A percentile compares a stretch with the other conserved stretches of the same genome.
Conservation (phyloP, 2,329 filamentous ascomycete genomes). For the Elsinoe fawcettii region DNA sequence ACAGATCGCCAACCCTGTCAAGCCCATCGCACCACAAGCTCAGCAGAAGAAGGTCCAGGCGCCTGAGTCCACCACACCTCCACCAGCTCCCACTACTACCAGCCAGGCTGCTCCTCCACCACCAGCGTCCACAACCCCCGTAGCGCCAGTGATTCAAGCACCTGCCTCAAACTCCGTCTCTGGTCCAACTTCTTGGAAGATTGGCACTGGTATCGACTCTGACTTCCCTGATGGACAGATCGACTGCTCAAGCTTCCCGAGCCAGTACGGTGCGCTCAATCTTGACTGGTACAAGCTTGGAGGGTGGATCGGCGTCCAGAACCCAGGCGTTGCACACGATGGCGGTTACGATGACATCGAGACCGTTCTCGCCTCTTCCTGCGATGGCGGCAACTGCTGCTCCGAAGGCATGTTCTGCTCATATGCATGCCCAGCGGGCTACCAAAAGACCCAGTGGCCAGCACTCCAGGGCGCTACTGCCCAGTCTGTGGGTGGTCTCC, state of each 20-base stretch:
- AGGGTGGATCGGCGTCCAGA: constrained; percentile 76
- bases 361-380: constrained; percentile 57
- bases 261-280: constrained; percentile 67
- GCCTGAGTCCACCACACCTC: constrained; percentile 20
- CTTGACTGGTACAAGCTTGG: constrained; percentile 60
- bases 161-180: constrained; percentile 23
- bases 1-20: constrained; percentile 23
- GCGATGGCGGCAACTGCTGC: constrained; percentile 51
- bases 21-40: constrained; percentile 26
- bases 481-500: constrained; percentile 81
- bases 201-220: constrained; percentile 50
- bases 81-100: constrained; percentile 28
- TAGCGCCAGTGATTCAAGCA: constrained; percentile 22
- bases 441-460: constrained; percentile 90
- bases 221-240: constrained; percentile 70
- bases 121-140: constrained; percentile 27
- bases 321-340: constrained; percentile 21
- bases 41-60: constrained; percentile 16
- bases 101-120: constrained; percentile 21
- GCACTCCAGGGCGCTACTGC: constrained; percentile 64
- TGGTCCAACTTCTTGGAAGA: constrained; percentile 17
- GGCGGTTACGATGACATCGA: constrained; percentile 47
- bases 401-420: constrained; percentile 67
- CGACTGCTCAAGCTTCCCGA: constrained; percentile 66
- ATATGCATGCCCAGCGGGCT: constrained; percentile 84